Percentiles rank a stretch among this genome's conserved stretches.
Evolutionary conservation across 352 stramenopile genomes (phyloP).

Genomic region (Blastocystis sp.): DNA sequence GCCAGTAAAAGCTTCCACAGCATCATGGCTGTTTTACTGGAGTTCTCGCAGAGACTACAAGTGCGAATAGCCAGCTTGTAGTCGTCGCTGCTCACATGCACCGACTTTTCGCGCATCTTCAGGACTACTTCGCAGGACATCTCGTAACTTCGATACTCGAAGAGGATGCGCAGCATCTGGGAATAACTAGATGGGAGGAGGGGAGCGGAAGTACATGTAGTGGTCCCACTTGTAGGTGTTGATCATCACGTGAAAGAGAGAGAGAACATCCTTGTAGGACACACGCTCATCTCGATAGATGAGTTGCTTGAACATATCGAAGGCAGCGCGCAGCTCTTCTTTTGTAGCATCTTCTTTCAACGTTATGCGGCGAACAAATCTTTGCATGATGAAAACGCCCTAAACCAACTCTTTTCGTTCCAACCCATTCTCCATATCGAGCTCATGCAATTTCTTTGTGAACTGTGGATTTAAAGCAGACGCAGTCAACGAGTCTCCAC

Average conservation of each 20-base stretch:
- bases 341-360: not conserved
- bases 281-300: conserved; percentile 37
- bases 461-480: not conserved
- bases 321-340: not conserved
- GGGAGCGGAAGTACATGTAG: not conserved
- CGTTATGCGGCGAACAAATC: conserved; percentile 24
- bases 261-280: not conserved
- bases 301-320: conserved; percentile 41
- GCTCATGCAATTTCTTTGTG: not conserved
- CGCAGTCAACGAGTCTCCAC: not conserved
- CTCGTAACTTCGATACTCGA: not conserved
- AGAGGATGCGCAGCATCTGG: conserved; percentile 45
- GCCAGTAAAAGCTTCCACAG: conserved; percentile 21
- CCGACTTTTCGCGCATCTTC: not conserved
- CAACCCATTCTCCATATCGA: not conserved
- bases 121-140: not conserved
- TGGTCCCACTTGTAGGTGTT: not conserved
- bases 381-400: not conserved
- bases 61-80: conserved; percentile 36
- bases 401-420: not conserved
- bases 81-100: conserved; percentile 9
- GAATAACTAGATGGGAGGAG: not conserved
- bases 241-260: conserved; percentile 19
- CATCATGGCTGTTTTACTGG: not conserved
- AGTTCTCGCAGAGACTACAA: not conserved